Evolutionary conservation across 2,329 filamentous ascomycete species (phyloP), one percentile per base, ranked within the genome.

Genomic region (Cordyceps cateniannulata): DNA sequence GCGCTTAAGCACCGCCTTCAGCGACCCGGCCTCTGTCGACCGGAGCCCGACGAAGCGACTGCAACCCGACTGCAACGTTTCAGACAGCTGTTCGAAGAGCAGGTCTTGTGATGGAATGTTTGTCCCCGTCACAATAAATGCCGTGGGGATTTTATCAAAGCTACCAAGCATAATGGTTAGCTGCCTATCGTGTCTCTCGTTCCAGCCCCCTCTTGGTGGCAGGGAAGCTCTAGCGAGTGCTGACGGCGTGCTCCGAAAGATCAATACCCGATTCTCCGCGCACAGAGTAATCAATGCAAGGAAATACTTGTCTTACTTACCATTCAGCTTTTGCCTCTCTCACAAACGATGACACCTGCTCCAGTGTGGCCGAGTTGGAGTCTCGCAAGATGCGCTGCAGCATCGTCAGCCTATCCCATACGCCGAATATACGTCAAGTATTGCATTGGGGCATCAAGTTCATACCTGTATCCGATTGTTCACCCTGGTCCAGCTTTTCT

Each of bases 41-140:
- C 85, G 84, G 50, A 96, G 71, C 18, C 85, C 77, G 6, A 91
- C 83, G 65, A 91, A 85, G 54, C 79, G 79, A 53, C 84, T 84
- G 20, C 75, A 68, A 27, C 75, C 71, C 54, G 79, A 71, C 63
- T 71, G 65, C n/a, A 87, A 73, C n/a, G 74, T 75, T 62, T 84
- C 81, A 14, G 83, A 81, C 12, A 93, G 75, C 70, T 91, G 88
- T 62, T 85, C 79, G 66, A 92, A 92, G n/a, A 93, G 79, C 14
- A 89, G 77, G 47, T 85, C 83, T 70, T 92, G 88, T 1, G 88
- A 88, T 40, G 89, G 86, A 66, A 92, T 88, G 65, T 90, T 91
- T 8, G 90, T 88, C 0, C 90, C 91, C 9, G 89, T 89, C 62
- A 91, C 82, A 66, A 93, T 85, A 65, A 93, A 87, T 2, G 84